Evolutionary conservation across 805 yeast genomes (phyloP).

Genomic region (Soucietia sequanensis): DNA sequence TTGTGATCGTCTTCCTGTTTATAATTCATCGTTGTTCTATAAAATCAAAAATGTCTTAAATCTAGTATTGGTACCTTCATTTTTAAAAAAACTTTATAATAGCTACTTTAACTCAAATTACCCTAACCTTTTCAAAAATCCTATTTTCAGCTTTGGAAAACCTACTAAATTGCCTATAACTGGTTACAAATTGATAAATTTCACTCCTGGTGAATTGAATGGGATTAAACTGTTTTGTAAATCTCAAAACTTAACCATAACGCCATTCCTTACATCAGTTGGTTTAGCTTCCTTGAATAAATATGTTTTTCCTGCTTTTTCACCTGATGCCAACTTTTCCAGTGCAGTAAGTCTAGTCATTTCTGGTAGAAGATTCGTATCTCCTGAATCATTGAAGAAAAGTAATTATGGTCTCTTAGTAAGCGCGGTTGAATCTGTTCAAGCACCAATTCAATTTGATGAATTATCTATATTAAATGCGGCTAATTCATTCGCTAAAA

Average conservation of each 20-base stretch:
- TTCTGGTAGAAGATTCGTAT: slow-evolving; percentile 12
- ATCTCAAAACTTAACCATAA: slow-evolving; percentile 15
- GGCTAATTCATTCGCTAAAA: not conserved
- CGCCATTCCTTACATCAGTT: slow-evolving; percentile 16
- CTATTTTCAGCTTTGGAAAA: slow-evolving; percentile 9
- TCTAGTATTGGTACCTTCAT: not conserved
- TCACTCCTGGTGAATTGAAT: slow-evolving; percentile 10
- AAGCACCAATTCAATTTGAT: not conserved
- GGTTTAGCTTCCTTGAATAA: slow-evolving; percentile 16
- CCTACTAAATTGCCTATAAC: slow-evolving; percentile 4
- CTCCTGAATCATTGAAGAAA: slow-evolving; percentile 6
- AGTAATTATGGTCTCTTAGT: slow-evolving; percentile 1
- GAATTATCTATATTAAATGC: not conserved
- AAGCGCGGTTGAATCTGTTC: not conserved
- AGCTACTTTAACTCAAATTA: slow-evolving; percentile 4
- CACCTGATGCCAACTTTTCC: not conserved
- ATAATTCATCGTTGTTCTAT: slow-evolving; percentile 4
- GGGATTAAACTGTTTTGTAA: slow-evolving; percentile 12
- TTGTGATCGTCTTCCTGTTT: slow-evolving; percentile 9
- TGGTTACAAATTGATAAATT: slow-evolving; percentile 10
- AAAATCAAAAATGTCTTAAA: not conserved
- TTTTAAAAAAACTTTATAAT: not conserved
- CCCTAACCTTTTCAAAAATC: slow-evolving; percentile 9
- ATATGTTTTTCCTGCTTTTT: slow-evolving; percentile 9
- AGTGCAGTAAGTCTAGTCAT: slow-evolving; percentile 1